phyloP scores from a whole-genome alignment of 2,329 filamentous ascomycete species.

The Westerdykella aurantiaca region DNA sequence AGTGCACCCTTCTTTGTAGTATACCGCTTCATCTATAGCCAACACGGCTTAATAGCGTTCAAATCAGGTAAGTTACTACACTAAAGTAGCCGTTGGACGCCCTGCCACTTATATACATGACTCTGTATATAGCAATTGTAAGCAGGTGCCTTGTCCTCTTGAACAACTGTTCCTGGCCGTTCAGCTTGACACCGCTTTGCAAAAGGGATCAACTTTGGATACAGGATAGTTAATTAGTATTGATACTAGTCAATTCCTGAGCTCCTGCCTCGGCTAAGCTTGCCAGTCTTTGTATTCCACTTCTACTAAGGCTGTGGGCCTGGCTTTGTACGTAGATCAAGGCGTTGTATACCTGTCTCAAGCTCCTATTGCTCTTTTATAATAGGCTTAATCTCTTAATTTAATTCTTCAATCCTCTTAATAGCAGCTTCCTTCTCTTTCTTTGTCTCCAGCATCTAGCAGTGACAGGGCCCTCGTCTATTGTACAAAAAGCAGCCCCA shows the following conservation, averaged over 20 bases:
- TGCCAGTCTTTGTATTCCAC: conserved; percentile 1
- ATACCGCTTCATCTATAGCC: too few species aligned
- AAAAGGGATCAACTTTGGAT: conserved; percentile 3
- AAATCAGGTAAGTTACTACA: too few species aligned
- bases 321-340: neutral
- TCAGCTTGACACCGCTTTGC: neutral
- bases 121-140: neutral
- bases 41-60: too few species aligned
- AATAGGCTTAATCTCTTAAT: conserved; percentile 1
- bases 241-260: conserved; percentile 3
- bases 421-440: neutral
- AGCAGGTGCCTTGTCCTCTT: conserved; percentile 4
- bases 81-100: neutral
- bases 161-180: conserved; percentile 1
- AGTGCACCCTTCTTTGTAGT: too few species aligned
- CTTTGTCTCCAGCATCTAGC: conserved; percentile 1
- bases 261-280: neutral
- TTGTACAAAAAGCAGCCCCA: conserved; percentile 10
- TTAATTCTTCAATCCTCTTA: conserved; percentile 1
- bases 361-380: conserved; percentile 1
- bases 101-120: neutral
- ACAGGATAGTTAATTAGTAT: conserved; percentile 2
- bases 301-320: conserved; percentile 3
- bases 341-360: neutral
- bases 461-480: conserved; percentile 4